These are phyloP conservation scores for Candida quercuum DNA, from an alignment of 805 yeast species.

Conservation along the genomic window DNA sequence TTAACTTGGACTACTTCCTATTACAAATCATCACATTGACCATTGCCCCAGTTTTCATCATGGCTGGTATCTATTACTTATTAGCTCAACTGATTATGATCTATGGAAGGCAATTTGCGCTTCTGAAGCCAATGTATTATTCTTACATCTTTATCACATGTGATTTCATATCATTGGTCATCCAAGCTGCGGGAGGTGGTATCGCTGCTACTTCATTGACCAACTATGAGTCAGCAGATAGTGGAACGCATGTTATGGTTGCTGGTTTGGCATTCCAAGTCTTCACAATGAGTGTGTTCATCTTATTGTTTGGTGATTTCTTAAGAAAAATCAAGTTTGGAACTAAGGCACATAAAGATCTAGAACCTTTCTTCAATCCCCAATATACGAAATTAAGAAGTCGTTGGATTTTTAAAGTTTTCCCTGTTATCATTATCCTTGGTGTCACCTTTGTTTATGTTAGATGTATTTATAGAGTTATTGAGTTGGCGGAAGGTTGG, in stretches of 20 bases:
- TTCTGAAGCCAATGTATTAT: slow-evolving; percentile 51
- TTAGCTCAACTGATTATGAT: slow-evolving; percentile 63
- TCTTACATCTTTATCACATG: slow-evolving; percentile 59
- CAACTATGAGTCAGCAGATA: slow-evolving; percentile 23
- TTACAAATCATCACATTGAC: slow-evolving; percentile 67
- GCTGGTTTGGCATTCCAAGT: slow-evolving; percentile 81
- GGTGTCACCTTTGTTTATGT: slow-evolving; percentile 51
- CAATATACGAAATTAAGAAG: slow-evolving; percentile 31
- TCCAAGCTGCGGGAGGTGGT: slow-evolving; percentile 80
- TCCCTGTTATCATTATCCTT: slow-evolving; percentile 39
- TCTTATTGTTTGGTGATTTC: slow-evolving; percentile 44
- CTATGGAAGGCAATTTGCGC: slow-evolving; percentile 50
- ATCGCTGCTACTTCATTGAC: slow-evolving; percentile 46
- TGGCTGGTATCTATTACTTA: slow-evolving; percentile 77
- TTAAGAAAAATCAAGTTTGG: slow-evolving; percentile 32
- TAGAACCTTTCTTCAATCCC: slow-evolving; percentile 31
- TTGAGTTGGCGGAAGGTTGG: slow-evolving; percentile 74
- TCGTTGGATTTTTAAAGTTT: slow-evolving; percentile 31
- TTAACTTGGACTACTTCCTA: slow-evolving; percentile 38
- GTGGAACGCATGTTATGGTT: slow-evolving; percentile 66
- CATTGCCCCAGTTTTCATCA: slow-evolving; percentile 75
- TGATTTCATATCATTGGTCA: slow-evolving; percentile 56
- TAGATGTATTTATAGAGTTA: slow-evolving; percentile 69
- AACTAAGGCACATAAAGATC: slow-evolving; percentile 17
- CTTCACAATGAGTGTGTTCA: slow-evolving; percentile 57